A percentile compares a stretch with the other conserved stretches of the same genome.
Conservation (phyloP, 2,329 filamentous ascomycete species). For the Calonectria hongkongensis region DNA sequence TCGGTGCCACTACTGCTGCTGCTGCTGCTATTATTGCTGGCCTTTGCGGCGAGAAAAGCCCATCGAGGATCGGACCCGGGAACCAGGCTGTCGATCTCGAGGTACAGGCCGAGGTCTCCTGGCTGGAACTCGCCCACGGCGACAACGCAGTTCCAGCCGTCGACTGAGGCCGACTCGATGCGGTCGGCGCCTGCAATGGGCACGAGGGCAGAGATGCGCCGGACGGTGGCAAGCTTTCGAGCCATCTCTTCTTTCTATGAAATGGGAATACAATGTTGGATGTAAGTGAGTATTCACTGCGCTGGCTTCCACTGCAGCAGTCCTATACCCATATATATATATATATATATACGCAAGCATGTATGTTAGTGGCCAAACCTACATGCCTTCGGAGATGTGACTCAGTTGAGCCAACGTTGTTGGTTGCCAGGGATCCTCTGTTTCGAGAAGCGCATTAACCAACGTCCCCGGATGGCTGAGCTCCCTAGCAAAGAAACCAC, state of each 20-base stretch:
- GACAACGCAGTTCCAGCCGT: constrained; percentile 52
- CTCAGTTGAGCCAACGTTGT: constrained; percentile 14
- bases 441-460: background rate
- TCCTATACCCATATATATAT: background rate
- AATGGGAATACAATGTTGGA: background rate
- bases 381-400: background rate
- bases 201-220: constrained; percentile 43
- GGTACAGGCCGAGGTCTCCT: constrained; percentile 47
- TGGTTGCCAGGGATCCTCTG: background rate
- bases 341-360: background rate
- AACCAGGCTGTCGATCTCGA: constrained; percentile 52
- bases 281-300: background rate
- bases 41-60: constrained; percentile 40
- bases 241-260: constrained; percentile 37
- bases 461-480: constrained; percentile 7
- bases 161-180: constrained; percentile 45
- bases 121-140: constrained; percentile 38
- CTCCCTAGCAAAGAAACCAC: no score
- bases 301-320: no score
- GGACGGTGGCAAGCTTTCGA: constrained; percentile 50
- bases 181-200: constrained; percentile 49
- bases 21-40: background rate
- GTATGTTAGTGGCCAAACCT: background rate
- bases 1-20: background rate
- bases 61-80: constrained; percentile 48